Base-by-base conservation (phyloP, 2,329 filamentous ascomycete genomes). In the Penicillium sp. region DNA sequence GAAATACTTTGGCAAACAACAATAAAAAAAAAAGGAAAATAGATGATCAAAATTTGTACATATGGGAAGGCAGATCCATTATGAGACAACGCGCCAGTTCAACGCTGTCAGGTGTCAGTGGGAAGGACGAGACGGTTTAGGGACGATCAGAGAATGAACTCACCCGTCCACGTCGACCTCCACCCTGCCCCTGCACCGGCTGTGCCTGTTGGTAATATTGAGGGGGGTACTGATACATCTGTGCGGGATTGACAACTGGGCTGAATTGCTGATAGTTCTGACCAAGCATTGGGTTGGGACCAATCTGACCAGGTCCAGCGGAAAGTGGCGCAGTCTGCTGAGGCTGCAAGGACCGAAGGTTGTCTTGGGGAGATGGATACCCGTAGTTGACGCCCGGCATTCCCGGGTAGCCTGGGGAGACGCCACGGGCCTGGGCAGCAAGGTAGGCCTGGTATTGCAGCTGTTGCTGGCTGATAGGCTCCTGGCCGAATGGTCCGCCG, bases 381-480 rank as follows among this genome's bases (percentile, higher is more conserved):
- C 74, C 75, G 43, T 77, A 77, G 32, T 70, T 74, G 47, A 73
- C 68, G 24, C 72, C 67, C 10, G 77, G 73, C 66, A 82, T 73
- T 47, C 69, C 70, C 3, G 73, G 72, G 56, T 81, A 81, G 45
- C 64, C 72, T 55, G 76, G 67, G 11, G 75, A 71, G 36, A 76
- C 68, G 5, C 75, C 74, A 21, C 75, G 74, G 8, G 70, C 64
- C 61, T 79, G 73, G 54, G 79, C 65, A 42, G 80, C 78, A 22
- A 83, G 69, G 62, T 83, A 78, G 32, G 76, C 75, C 65, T 85
- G 83, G 61, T 85, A 86, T 63, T 85, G 83, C 29, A 83, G 66
- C 61, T 83, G 79, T 53, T 81, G 79, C 44, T 76, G 77, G 14
- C 71, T 72, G 43, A 80, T 61, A 1, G 74, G 61, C 36, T 77